These are phyloP conservation scores for Aspergillus clavatus DNA, from an alignment of 2,329 filamentous ascomycete species.

Conservation along the genomic window DNA sequence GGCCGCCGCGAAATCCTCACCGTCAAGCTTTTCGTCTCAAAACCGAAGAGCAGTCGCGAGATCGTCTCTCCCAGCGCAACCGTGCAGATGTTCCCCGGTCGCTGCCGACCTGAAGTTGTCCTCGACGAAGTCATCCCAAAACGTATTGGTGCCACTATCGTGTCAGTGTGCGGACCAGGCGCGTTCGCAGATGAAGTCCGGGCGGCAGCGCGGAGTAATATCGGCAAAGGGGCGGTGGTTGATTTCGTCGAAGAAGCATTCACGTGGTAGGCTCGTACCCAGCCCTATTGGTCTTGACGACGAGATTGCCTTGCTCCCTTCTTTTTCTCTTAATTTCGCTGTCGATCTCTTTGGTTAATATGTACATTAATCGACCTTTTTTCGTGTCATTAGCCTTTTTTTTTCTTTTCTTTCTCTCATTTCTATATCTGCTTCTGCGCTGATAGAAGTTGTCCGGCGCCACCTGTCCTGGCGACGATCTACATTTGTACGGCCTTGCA, in stretches of 20 bases:
- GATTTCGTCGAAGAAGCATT: constrained; percentile 65
- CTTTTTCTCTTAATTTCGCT: too few species aligned
- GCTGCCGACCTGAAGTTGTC: constrained; percentile 52
- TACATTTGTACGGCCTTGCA: too few species aligned
- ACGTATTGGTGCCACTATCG: constrained; percentile 55
- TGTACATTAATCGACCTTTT: too few species aligned
- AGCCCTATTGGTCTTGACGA: too few species aligned
- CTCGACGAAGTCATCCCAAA: constrained; percentile 53
- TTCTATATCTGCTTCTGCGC: constrained; percentile 1
- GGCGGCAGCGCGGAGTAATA: constrained; percentile 48
- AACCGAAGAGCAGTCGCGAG: constrained; percentile 52
- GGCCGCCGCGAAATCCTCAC: constrained; percentile 55
- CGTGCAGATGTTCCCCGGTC: constrained; percentile 58
- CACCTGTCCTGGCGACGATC: too few species aligned
- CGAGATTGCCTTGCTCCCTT: too few species aligned
- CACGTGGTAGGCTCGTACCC: constrained; percentile 55
- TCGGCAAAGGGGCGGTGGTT: constrained; percentile 49
- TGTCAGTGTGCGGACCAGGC: constrained; percentile 60
- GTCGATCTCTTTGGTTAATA: constrained; percentile 1
- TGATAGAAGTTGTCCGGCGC: neutral
- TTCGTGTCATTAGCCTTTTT: too few species aligned
- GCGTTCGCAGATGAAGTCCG: constrained; percentile 60
- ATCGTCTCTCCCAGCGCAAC: constrained; percentile 53
- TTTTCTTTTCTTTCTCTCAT: constrained; percentile 1
- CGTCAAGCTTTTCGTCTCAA: constrained; percentile 60